phyloP scores from a whole-genome alignment of 306 rosid species.

The barrel medic (Medicago truncatula) region MtrunA17r5.0-ANR NC_053045.1:7507001-7507500 shows the following conservation, averaged over 20 bases:
- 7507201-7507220: constrained; percentile 42
- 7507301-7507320: too few species aligned
- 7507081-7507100: not conserved
- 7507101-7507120: not conserved
- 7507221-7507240: constrained; percentile 53
- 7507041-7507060: too few species aligned
- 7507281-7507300: not conserved
- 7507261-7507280: constrained; percentile 36
- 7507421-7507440: not conserved
- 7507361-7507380: too few species aligned
- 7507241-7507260: constrained; percentile 38
- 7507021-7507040: too few species aligned
- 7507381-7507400: too few species aligned
- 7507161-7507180: not conserved
- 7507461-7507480: not conserved
- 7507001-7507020: too few species aligned
- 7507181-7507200: constrained; percentile 59
- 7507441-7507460: constrained; percentile 1
- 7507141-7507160: not conserved
- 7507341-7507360: too few species aligned
- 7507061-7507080: not conserved
- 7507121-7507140: not conserved
- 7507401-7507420: too few species aligned
- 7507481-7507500: constrained; percentile 45
- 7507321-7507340: not conserved